A percentile compares a stretch with the other conserved stretches of the same genome.
These are phyloP conservation scores for Haplosporangium gracile DNA, from an alignment of 192 early-diverging fungal species.

Conservation along the genomic window DNA sequence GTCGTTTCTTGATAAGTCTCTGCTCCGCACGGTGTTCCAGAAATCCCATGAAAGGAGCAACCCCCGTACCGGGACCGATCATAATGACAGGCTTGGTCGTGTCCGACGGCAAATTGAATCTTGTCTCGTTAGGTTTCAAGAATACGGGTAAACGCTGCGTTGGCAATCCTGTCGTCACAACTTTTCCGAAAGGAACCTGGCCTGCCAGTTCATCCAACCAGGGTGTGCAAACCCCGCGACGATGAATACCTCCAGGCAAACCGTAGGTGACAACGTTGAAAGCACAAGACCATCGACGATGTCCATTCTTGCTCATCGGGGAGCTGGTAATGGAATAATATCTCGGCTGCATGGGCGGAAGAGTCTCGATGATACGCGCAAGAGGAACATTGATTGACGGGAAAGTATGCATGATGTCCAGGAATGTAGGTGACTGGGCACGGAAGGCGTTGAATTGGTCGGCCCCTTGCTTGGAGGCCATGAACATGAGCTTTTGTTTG, in stretches of 20 bases:
- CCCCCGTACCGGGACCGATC: slow-evolving; percentile 94
- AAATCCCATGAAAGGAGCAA: slow-evolving; percentile 95
- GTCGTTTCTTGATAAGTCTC: slow-evolving; percentile 57
- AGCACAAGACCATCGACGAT: slow-evolving; percentile 74
- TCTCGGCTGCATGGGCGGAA: slow-evolving; percentile 86
- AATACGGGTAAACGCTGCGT: slow-evolving; percentile 63
- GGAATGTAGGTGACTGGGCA: slow-evolving; percentile 75
- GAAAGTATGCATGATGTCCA: slow-evolving; percentile 87
- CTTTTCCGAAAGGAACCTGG: slow-evolving; percentile 33
- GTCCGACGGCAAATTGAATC: slow-evolving; percentile 77
- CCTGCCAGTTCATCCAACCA: slow-evolving; percentile 83
- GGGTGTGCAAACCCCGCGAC: slow-evolving; percentile 81
- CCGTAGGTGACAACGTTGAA: slow-evolving; percentile 90
- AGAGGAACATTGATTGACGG: slow-evolving; percentile 80
- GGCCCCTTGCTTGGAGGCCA: slow-evolving; percentile 84
- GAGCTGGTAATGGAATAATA: slow-evolving; percentile 91
- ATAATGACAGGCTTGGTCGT: slow-evolving; percentile 79
- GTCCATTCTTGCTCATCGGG: slow-evolving; percentile 61
- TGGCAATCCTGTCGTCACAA: slow-evolving; percentile 12
- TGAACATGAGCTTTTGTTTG: slow-evolving; percentile 80
- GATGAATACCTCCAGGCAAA: slow-evolving; percentile 55
- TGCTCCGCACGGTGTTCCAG: slow-evolving; percentile 79
- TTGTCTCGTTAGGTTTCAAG: slow-evolving; percentile 67
- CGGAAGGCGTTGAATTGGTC: slow-evolving; percentile 76
- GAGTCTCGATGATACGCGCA: slow-evolving; percentile 78